Conservation (phyloP, 2,329 filamentous ascomycete species). For the Claviceps sorghi region DNA sequence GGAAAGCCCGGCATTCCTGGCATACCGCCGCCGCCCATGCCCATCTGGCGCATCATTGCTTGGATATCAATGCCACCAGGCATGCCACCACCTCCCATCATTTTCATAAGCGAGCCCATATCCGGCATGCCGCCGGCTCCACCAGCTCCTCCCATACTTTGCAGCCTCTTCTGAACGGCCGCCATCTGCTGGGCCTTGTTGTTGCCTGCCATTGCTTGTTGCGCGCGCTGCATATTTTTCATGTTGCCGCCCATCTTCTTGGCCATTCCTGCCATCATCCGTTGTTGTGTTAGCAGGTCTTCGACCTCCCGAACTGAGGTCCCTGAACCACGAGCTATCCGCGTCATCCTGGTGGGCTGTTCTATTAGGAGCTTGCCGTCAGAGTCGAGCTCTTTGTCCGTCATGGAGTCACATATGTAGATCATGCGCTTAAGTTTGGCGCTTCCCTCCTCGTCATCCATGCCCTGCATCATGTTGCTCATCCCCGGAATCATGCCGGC, state of each 20-base stretch:
- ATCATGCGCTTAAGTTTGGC: conserved; percentile 95
- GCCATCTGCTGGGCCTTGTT: conserved; percentile 91
- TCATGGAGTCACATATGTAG: conserved; percentile 98
- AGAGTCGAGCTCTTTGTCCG: conserved; percentile 82
- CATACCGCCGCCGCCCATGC: conserved; percentile 30
- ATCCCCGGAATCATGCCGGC: conserved; percentile 97
- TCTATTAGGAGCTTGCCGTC: conserved; percentile 91
- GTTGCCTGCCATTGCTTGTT: conserved; percentile 76
- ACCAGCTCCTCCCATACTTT: conserved; percentile 72
- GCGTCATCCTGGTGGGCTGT: conserved; percentile 82
- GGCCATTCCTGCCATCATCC: conserved; percentile 98
- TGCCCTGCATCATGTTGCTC: conserved; percentile 81
- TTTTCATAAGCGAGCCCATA: conserved; percentile 79
- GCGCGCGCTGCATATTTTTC: conserved; percentile 92
- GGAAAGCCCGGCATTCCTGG: conserved; percentile 7
- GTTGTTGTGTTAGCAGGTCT: conserved; percentile 90
- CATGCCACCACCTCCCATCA: conserved; percentile 54
- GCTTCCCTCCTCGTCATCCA: conserved; percentile 94
- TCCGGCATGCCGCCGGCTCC: conserved; percentile 60
- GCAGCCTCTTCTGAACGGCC: conserved; percentile 90
- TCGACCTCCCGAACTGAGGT: conserved; percentile 82
- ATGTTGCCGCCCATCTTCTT: conserved; percentile 98
- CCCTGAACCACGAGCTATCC: conserved; percentile 77
- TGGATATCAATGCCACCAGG: conserved; percentile 63
- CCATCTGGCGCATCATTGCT: conserved; percentile 64